Conservation (phyloP, 495 filamentous ascomycete species). For the Xylaria telfairii region DNA sequence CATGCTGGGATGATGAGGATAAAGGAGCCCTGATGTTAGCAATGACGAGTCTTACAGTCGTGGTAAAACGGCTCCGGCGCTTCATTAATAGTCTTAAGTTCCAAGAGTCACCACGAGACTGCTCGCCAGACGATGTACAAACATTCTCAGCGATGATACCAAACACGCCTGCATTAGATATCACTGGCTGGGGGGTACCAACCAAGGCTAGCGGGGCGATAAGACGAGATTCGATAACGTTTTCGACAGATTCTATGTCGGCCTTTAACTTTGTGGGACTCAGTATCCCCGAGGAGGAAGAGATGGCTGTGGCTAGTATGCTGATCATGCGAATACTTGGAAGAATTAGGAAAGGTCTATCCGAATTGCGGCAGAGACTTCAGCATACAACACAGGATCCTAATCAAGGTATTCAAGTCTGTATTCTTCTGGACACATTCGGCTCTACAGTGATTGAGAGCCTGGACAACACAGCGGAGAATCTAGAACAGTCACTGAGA, state of each 20-base stretch:
- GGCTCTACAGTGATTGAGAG: not conserved
- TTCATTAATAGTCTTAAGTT: not conserved
- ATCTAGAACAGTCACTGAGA: not conserved
- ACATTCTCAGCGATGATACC: not conserved
- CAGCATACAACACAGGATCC: not conserved
- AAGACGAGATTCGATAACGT: conserved; percentile 1
- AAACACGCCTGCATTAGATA: not conserved
- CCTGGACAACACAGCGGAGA: not conserved
- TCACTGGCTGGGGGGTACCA: not conserved
- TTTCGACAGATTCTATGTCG: not conserved
- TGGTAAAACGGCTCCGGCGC: conserved; percentile 1
- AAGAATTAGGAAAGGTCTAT: conserved; percentile 2
- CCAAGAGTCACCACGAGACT: not conserved
- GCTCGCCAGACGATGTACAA: not conserved
- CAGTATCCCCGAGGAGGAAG: not conserved
- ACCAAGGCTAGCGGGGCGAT: not conserved
- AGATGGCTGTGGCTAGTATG: not conserved
- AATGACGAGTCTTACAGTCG: not conserved
- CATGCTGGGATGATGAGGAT: conserved; percentile 1
- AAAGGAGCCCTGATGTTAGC: not conserved
- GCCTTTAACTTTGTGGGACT: not conserved
- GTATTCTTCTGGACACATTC: not conserved
- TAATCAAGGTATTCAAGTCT: not conserved
- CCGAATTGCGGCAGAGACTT: not conserved
- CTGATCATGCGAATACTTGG: conserved; percentile 1